Evolutionary conservation across 306 rosid species (phyloP).

Genomic region (Pterocarpus macrocarpus): DNA sequence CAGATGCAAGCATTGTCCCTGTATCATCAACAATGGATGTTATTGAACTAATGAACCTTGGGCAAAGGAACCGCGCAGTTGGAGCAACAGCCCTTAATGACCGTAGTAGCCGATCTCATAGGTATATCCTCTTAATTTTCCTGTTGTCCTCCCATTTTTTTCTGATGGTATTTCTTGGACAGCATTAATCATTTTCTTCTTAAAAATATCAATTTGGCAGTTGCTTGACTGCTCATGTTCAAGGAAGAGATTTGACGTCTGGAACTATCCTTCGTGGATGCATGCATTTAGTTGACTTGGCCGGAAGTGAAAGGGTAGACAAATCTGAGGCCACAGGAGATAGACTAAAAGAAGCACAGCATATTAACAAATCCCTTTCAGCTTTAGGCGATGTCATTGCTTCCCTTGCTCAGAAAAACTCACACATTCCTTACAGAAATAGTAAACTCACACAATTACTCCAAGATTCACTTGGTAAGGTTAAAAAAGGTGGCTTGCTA

Average conservation of each 20-base stretch:
- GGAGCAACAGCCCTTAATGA: constrained; percentile 99
- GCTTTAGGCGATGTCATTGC: constrained; percentile 98
- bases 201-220: constrained; percentile 59
- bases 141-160: constrained; percentile 8
- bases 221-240: constrained; percentile 98
- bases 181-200: constrained; percentile 32
- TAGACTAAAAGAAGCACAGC: constrained; percentile 96
- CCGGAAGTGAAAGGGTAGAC: constrained; percentile 98
- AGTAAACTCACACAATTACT: constrained; percentile 98
- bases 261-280: constrained; percentile 86
- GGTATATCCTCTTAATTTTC: constrained; percentile 68
- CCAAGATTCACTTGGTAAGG: constrained; percentile 96
- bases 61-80: constrained; percentile 91
- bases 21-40: constrained; percentile 89
- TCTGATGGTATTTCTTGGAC: constrained; percentile 14
- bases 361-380: constrained; percentile 92
- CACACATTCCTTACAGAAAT: constrained; percentile 94
- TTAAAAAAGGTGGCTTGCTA: constrained; percentile 33
- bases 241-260: constrained; percentile 93
- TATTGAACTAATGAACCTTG: constrained; percentile 92
- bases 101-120: constrained; percentile 99
- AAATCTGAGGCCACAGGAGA: constrained; percentile 99
- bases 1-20: constrained; percentile 84
- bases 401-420: constrained; percentile 95
- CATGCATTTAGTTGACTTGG: constrained; percentile 98